These are phyloP conservation scores for Selenicereus undatus DNA, from an alignment of 148 eudicot species.

Conservation along the genomic window DNA sequence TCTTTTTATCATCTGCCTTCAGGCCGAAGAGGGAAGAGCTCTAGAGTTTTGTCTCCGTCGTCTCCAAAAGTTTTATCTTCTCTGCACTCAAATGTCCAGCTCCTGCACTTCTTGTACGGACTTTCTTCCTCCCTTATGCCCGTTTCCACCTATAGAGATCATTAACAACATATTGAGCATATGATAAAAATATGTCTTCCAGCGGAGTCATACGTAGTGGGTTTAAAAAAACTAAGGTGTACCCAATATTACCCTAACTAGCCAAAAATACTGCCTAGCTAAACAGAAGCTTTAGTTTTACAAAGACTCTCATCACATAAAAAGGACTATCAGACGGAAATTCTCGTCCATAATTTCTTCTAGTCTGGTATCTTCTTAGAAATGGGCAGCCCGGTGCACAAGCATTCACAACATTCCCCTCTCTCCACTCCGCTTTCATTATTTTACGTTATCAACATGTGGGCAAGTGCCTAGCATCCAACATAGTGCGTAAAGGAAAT, in stretches of 20 bases:
- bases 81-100: constrained; percentile 54
- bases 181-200: background rate
- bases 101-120: constrained; percentile 65
- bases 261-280: too few species aligned
- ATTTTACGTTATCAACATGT: too few species aligned
- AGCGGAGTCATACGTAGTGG: background rate
- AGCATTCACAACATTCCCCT: too few species aligned
- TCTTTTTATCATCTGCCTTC: constrained; percentile 47
- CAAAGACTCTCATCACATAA: background rate
- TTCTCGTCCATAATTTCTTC: background rate
- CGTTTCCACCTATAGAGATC: constrained; percentile 33
- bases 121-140: constrained; percentile 32
- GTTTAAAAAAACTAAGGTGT: background rate
- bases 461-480: too few species aligned
- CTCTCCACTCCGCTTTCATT: too few species aligned
- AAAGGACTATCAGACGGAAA: background rate
- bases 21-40: constrained; percentile 87
- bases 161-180: background rate
- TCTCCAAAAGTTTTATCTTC: constrained; percentile 31
- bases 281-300: background rate
- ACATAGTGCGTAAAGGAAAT: too few species aligned
- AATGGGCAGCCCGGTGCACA: too few species aligned
- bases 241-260: background rate
- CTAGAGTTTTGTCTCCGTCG: constrained; percentile 60
- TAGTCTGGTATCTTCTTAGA: background rate